A percentile compares a stretch with the other conserved stretches of the same genome.
Evolutionary conservation across 2,329 filamentous ascomycete species (phyloP).

Genomic region (Cordyceps sp.): DNA sequence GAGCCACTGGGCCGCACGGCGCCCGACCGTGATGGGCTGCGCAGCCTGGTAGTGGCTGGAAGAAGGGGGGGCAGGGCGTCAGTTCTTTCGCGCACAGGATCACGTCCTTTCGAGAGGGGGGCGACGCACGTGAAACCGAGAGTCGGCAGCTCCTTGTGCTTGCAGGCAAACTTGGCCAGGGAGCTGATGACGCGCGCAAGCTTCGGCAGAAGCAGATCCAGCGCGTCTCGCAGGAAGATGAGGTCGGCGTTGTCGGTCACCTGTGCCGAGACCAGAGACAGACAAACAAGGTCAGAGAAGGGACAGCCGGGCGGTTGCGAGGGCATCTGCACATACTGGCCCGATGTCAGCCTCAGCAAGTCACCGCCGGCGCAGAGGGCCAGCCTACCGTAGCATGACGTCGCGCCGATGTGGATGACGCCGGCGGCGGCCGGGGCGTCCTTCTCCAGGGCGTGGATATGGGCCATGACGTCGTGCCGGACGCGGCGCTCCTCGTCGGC

Average conservation of each 20-base stretch:
- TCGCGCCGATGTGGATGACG: conserved; percentile 47
- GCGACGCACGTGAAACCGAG: conserved; percentile 40
- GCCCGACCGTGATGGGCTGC: conserved; percentile 6
- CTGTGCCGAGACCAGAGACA: too few species aligned
- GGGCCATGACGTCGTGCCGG: conserved; percentile 49
- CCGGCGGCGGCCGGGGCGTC: conserved; percentile 63
- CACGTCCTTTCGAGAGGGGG: too few species aligned
- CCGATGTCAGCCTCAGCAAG: neutral
- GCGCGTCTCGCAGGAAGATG: conserved; percentile 44
- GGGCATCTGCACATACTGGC: conserved; percentile 17
- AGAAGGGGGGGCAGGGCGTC: conserved; percentile 12
- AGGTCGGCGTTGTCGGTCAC: conserved; percentile 65
- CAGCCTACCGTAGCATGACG: conserved; percentile 25
- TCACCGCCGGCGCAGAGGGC: too few species aligned
- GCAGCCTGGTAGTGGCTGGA: conserved; percentile 23
- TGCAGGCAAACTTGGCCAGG: conserved; percentile 51
- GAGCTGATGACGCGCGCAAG: conserved; percentile 65
- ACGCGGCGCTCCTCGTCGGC: conserved; percentile 60
- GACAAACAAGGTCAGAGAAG: too few species aligned
- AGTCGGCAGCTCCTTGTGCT: conserved; percentile 54
- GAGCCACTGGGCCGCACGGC: conserved; percentile 45
- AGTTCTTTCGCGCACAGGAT: neutral
- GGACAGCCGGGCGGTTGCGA: too few species aligned
- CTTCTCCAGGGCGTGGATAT: conserved; percentile 59
- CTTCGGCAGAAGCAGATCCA: conserved; percentile 64